Conservation (phyloP, 306 rosid genomes). For the Datisca glomerata region DNA sequence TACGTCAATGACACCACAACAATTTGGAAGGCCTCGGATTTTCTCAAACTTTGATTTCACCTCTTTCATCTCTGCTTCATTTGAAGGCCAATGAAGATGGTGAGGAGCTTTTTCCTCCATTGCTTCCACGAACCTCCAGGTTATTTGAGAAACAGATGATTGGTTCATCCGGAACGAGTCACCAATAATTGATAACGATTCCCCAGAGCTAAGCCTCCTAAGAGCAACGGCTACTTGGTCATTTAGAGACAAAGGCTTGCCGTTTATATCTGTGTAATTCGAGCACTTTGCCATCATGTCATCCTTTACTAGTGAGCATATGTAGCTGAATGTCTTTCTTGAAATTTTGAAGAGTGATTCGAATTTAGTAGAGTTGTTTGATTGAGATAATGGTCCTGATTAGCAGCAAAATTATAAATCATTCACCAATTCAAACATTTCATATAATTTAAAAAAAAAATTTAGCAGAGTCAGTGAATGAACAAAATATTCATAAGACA, state of each 20-base stretch:
- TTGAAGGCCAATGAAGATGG: constrained; percentile 76
- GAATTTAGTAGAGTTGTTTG: constrained; percentile 35
- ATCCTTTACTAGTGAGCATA: constrained; percentile 71
- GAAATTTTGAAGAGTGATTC: constrained; percentile 73
- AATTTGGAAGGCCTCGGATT: constrained; percentile 59
- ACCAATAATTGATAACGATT: constrained; percentile 56
- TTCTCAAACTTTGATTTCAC: constrained; percentile 58
- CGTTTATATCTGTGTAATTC: constrained; percentile 27
- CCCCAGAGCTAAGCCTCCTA: constrained; percentile 85
- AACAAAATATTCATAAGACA: no score
- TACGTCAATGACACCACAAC: constrained; percentile 76
- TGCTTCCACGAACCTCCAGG: constrained; percentile 84
- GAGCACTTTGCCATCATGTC: constrained; percentile 52
- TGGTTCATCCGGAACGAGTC: constrained; percentile 60
- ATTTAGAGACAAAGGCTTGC: constrained; percentile 45
- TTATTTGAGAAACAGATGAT: constrained; percentile 73
- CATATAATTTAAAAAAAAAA: not conserved
- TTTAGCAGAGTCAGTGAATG: no score
- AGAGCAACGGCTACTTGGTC: constrained; percentile 91
- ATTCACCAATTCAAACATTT: constrained; percentile 1
- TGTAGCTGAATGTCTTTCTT: constrained; percentile 70
- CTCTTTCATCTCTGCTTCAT: constrained; percentile 47
- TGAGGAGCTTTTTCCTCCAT: constrained; percentile 79
- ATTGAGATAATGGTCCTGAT: constrained; percentile 57
- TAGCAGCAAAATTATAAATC: constrained; percentile 11